Base-by-base conservation (phyloP, 1,139 yeast species). In the Geotrichum fermentans region DNA sequence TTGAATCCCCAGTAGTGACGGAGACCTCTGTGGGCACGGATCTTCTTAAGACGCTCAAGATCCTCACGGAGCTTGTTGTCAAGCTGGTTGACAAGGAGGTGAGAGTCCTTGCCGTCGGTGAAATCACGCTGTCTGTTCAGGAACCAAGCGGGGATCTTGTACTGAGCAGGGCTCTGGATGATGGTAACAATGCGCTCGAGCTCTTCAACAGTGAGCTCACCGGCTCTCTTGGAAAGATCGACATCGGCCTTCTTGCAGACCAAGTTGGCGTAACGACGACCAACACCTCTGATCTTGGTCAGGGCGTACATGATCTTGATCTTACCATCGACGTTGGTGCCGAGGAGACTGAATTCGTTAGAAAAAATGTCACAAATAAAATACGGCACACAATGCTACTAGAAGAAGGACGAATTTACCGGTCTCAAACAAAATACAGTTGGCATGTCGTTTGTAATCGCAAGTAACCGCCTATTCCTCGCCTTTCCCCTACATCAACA, bases 311-410 rank as follows among this genome's bases (percentile, higher is more conserved):
- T 94, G 78, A 94, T 84, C 86, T 94, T 94, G 83, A 90, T 90
- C 88, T 95, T 89, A 85, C 99, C 99, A 79, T 94, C 99, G 75
- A 94, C 96, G 90, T 94, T 94, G 81, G 99, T 94, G 87, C 94
- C 92, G 81, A 92, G 89, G 81, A 92, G 87, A 89, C 96, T 84
- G 73, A 24, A 28, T 4, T 7, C 3, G 39, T 36, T 36, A 36
- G 38, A 24, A 38, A 26, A 35, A 30, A n/a, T n/a, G 28, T 10
- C 6, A 24, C 28, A 24, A 24, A 24, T 6, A 24, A 24, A 24
- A 24, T 24, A 24, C 10, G 28, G 28, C 6, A 24, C 28, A 24
- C n/a, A n/a, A n/a, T n/a, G n/a, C n/a, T n/a, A n/a, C n/a, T n/a
- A n/a, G n/a, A n/a, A n/a, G n/a, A n/a, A n/a, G n/a, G n/a, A n/a